Conservation (phyloP, 2,329 filamentous ascomycete genomes). For the Emergomyces africanus region DNA sequence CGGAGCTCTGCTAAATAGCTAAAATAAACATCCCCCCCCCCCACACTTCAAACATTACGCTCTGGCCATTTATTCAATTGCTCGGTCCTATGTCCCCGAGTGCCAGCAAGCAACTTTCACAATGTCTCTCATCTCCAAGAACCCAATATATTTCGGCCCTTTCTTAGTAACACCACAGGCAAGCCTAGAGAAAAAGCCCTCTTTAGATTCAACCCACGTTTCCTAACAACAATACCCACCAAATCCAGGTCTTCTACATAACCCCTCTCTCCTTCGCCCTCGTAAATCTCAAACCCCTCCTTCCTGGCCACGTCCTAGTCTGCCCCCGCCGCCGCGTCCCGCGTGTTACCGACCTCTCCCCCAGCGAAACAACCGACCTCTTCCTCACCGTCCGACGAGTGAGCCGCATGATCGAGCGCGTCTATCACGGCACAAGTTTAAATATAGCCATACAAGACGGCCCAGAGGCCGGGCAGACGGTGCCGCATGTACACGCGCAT, state of each 20-base stretch:
- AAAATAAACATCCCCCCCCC: background rate
- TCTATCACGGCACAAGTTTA: slow-evolving; percentile 58
- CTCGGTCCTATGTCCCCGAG: background rate
- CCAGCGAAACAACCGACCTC: slow-evolving; percentile 65
- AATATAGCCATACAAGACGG: slow-evolving; percentile 97
- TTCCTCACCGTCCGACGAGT: slow-evolving; percentile 78
- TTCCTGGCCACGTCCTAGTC: slow-evolving; percentile 86
- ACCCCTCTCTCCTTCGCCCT: slow-evolving; percentile 73
- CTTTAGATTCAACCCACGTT: background rate
- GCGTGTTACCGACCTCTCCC: slow-evolving; percentile 61
- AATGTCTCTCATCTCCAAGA: slow-evolving; percentile 16
- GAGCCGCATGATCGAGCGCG: slow-evolving; percentile 56
- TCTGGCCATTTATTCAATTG: background rate
- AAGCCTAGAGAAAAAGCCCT: slow-evolving; percentile 12
- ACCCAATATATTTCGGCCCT: slow-evolving; percentile 55
- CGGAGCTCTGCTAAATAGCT: background rate
- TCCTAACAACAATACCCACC: background rate
- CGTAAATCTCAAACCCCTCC: slow-evolving; percentile 88
- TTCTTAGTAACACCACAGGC: slow-evolving; percentile 67
- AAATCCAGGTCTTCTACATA: slow-evolving; percentile 64
- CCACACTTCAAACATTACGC: too few relatives aligned
- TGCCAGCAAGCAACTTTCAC: background rate
- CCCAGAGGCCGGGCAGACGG: slow-evolving; percentile 78
- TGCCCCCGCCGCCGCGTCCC: slow-evolving; percentile 59
- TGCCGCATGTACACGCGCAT: slow-evolving; percentile 87